phyloP scores from a whole-genome alignment of 2,329 filamentous ascomycete genomes.

The Teratosphaeria pseudoeucalypti region DNA sequence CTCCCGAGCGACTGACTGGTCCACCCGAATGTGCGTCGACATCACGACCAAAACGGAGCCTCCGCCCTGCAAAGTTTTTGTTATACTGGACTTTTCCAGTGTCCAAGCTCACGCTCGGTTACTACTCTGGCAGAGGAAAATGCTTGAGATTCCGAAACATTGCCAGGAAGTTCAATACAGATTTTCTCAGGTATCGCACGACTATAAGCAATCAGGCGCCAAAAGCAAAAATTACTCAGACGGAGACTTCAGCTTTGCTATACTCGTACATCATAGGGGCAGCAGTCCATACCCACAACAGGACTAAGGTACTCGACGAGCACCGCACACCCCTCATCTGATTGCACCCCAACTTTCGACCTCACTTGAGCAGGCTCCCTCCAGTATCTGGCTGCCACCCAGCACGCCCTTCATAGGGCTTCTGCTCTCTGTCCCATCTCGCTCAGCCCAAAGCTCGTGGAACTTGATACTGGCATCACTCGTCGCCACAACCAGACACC shows the following conservation, averaged over 20 bases:
- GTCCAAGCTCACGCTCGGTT: too few relatives aligned
- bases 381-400: slow-evolving; percentile 76
- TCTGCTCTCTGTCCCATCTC: slow-evolving; percentile 37
- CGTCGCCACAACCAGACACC: slow-evolving; percentile 81
- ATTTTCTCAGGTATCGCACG: background rate
- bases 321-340: slow-evolving; percentile 19
- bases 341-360: slow-evolving; percentile 45
- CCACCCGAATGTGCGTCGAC: too few relatives aligned
- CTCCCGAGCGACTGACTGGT: too few relatives aligned
- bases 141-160: background rate
- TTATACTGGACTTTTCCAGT: too few relatives aligned
- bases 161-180: background rate
- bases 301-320: background rate
- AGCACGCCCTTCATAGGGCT: slow-evolving; percentile 38
- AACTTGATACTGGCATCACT: slow-evolving; percentile 92
- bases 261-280: background rate
- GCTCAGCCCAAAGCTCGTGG: slow-evolving; percentile 71
- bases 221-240: background rate
- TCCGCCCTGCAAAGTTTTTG: too few relatives aligned
- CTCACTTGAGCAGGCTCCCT: slow-evolving; percentile 70
- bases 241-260: background rate
- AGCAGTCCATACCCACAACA: background rate
- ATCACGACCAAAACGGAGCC: too few relatives aligned
- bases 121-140: too few relatives aligned
- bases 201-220: background rate